phyloP scores from a whole-genome alignment of 768 basidiomycete genomes.

The Agrocybe pediades region DNA sequence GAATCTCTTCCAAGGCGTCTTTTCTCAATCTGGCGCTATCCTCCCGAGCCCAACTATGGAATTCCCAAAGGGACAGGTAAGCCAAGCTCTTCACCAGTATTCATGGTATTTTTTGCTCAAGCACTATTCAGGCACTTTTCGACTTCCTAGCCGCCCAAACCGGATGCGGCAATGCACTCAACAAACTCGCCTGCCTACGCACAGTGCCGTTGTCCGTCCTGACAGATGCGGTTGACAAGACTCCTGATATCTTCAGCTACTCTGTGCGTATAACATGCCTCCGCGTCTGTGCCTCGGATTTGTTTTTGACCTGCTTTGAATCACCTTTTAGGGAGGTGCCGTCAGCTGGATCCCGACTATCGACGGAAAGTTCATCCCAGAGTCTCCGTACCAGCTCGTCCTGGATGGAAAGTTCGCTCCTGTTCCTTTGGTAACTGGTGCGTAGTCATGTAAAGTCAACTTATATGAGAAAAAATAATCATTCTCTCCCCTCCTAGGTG shows the following conservation, averaged over 20 bases:
- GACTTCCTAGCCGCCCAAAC: constrained; percentile 39
- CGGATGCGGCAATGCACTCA: constrained; percentile 31
- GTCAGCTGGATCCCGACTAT: constrained; percentile 48
- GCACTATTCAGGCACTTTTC: constrained; percentile 28
- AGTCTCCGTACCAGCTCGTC: constrained; percentile 43
- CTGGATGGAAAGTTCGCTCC: constrained; percentile 44
- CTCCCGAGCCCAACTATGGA: constrained; percentile 9
- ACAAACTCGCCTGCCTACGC: constrained; percentile 49
- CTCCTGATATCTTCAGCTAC: constrained; percentile 22
- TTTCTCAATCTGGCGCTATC: constrained; percentile 47
- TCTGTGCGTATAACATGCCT: constrained; percentile 3
- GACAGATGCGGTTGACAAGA: constrained; percentile 28
- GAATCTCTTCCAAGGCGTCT: constrained; percentile 42
- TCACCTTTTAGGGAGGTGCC: constrained; percentile 31
- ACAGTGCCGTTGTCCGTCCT: constrained; percentile 30
- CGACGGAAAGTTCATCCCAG: constrained; percentile 51
- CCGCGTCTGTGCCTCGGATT: too few relatives aligned
- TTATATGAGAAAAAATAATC: background rate
- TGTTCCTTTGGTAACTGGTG: constrained; percentile 46
- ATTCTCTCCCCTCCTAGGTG: constrained; percentile 26
- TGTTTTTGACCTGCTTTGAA: background rate
- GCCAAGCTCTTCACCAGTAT: background rate
- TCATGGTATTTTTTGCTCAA: background rate
- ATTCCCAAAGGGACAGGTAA: constrained; percentile 13
- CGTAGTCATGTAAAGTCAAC: background rate